Percentiles rank a stretch among this genome's conserved stretches.
phyloP scores from a whole-genome alignment of 768 basidiomycete genomes.

The Kwoniella newhampshirensis region DNA sequence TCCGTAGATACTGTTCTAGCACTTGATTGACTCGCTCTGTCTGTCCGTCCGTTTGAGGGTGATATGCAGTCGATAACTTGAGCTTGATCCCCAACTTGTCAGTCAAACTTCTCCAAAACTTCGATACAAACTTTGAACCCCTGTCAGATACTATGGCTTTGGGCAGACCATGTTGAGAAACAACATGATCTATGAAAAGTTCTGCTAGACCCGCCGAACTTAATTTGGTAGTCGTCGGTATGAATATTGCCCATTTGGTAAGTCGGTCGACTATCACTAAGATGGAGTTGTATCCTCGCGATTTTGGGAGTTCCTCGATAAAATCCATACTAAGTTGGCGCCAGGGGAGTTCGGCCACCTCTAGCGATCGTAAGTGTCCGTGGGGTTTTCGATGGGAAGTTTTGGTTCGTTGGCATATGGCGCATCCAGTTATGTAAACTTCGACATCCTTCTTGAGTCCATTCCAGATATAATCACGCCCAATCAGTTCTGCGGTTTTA shows the following conservation, averaged over 20 bases:
- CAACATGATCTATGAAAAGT: conserved; percentile 16
- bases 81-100: conserved; percentile 47
- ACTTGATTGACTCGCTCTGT: conserved; percentile 57
- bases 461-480: conserved; percentile 55
- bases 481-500: conserved; percentile 52
- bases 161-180: conserved; percentile 40
- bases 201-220: conserved; percentile 46
- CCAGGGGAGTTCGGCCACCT: conserved; percentile 51
- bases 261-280: conserved; percentile 56
- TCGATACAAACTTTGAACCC: conserved; percentile 37
- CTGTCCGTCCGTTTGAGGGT: conserved; percentile 57
- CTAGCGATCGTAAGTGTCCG: conserved; percentile 50
- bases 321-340: conserved; percentile 55
- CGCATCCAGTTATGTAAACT: conserved; percentile 54
- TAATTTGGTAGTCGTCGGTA: conserved; percentile 52
- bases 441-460: conserved; percentile 22
- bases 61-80: conserved; percentile 56
- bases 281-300: conserved; percentile 54
- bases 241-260: conserved; percentile 57
- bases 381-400: conserved; percentile 53
- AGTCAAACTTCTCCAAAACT: conserved; percentile 54
- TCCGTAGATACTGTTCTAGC: conserved; percentile 55
- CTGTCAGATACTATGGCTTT: conserved; percentile 42
- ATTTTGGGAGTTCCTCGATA: conserved; percentile 50
- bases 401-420: conserved; percentile 54